phyloP scores from a whole-genome alignment of 2,329 filamentous ascomycete genomes.

The Aureobasidium melanogenum region DNA sequence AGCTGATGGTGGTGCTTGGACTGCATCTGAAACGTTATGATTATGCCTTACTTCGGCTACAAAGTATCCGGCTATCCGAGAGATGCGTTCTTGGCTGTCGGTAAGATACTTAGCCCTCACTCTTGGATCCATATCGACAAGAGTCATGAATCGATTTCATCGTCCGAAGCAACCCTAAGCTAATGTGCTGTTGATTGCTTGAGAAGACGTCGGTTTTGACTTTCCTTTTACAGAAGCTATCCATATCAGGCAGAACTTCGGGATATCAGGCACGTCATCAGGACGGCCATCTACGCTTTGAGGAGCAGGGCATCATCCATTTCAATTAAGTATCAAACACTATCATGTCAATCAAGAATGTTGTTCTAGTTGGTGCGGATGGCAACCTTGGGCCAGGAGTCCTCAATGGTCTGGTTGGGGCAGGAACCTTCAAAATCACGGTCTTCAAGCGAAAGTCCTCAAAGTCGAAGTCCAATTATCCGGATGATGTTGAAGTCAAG shows the following conservation, averaged over 20 bases:
- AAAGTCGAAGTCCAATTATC: constrained; percentile 28
- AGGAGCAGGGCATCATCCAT: background rate
- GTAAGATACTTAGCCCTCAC: background rate
- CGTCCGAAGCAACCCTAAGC: background rate
- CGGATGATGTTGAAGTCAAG: constrained; percentile 32
- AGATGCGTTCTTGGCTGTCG: background rate
- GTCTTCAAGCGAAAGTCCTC: constrained; percentile 42
- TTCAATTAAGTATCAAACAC: background rate
- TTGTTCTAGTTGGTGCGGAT: constrained; percentile 35
- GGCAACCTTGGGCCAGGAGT: constrained; percentile 37
- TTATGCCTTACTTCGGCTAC: background rate
- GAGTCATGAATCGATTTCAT: no score
- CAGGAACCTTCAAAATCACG: constrained; percentile 44
- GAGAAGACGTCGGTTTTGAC: background rate
- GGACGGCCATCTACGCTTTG: background rate
- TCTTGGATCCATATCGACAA: background rate
- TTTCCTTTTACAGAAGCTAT: background rate
- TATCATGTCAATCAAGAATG: constrained; percentile 30
- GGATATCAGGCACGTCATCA: background rate
- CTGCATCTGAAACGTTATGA: background rate
- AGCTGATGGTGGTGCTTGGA: background rate
- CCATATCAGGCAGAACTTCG: constrained; percentile 9
- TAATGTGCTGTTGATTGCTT: background rate
- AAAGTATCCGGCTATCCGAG: background rate
- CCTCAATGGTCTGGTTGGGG: constrained; percentile 30